Base-by-base conservation (phyloP, 345 rosid genomes). In the Pistacia vera region DNA sequence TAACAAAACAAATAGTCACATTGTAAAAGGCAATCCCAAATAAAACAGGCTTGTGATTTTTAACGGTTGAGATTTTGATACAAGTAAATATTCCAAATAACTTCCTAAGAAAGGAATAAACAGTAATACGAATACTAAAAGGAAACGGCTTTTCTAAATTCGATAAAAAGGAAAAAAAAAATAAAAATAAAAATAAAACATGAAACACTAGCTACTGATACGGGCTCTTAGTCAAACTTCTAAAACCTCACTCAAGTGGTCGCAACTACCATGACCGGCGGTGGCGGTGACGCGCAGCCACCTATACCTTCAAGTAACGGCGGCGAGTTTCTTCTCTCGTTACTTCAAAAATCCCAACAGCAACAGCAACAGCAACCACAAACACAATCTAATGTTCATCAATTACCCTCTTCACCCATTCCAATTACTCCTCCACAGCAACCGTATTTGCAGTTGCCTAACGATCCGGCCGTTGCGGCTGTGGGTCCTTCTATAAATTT, bases 381-480 rank as follows among this genome's bases (percentile, higher is more conserved):
- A 20, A 78, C 70, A 3, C 82, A 68, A 59, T 74, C 70, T 12
- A 74, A 70, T 35, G 74, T 68, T 2, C 82, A 80, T 36, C 77
- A 80, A 3, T 68, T 68, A n/a, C 18, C 14, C 18, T 2, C 66
- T 9, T 36, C 66, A 35, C 25, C 67, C 77, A 62, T 38, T 77
- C 76, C 68, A 44, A 46, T 67, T 70, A n/a, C 75, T 25, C 84
- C 58, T 0, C 83, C 18, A 11, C 84, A 52, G 1, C 86, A 63
- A 1, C 85, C 80, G 1, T 49, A 75, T 25, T 72, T 82, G 55
- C 54, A 75, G 20, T 75, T 83, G 55, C 54, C 79, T 75, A 74
- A 84, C 30, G 98, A 96, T 85, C 97, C 98, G 3, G 99, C 97
- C 17, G 91, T 96, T 58, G 95, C 99, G 0, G 93, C 93, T 12